These are phyloP conservation scores for Lophiotrema nucula DNA, from an alignment of 495 filamentous ascomycete genomes.

Conservation along the genomic window DNA sequence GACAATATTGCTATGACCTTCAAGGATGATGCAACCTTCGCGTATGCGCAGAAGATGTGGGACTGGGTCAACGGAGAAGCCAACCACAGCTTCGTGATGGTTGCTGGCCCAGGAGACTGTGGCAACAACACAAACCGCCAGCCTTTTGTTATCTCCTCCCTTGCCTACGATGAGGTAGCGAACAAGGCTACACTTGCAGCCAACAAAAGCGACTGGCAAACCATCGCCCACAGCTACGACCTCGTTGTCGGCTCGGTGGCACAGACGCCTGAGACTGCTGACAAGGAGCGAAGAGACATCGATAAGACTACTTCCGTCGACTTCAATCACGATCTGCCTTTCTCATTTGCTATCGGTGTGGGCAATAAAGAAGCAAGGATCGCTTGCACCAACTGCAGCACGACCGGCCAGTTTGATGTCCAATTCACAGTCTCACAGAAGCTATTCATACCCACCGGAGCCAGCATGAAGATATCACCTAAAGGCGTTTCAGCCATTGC, in stretches of 20 bases:
- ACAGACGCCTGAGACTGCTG: neutral
- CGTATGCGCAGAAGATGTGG: constrained; percentile 40
- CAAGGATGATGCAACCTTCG: constrained; percentile 36
- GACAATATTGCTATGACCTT: constrained; percentile 38
- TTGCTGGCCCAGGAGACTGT: constrained; percentile 44
- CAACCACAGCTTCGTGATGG: constrained; percentile 42
- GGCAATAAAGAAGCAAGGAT: constrained; percentile 26
- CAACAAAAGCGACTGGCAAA: constrained; percentile 37
- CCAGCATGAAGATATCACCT: constrained; percentile 35
- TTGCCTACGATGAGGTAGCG: constrained; percentile 38
- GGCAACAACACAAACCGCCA: constrained; percentile 39
- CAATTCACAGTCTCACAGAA: constrained; percentile 39
- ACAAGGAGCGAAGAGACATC: constrained; percentile 33
- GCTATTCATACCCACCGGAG: constrained; percentile 34
- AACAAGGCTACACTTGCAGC: constrained; percentile 38
- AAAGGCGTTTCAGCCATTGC: constrained; percentile 38
- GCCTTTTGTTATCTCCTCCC: constrained; percentile 40
- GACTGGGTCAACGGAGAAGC: constrained; percentile 45
- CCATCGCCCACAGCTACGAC: constrained; percentile 39
- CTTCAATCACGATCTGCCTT: constrained; percentile 35
- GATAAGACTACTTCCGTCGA: constrained; percentile 37
- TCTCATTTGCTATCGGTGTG: constrained; percentile 24
- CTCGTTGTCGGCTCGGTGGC: constrained; percentile 37
- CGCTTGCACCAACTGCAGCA: constrained; percentile 38
- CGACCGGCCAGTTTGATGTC: constrained; percentile 42